Base-by-base conservation (phyloP, 805 yeast species). In the Candida ponderosae region DNA sequence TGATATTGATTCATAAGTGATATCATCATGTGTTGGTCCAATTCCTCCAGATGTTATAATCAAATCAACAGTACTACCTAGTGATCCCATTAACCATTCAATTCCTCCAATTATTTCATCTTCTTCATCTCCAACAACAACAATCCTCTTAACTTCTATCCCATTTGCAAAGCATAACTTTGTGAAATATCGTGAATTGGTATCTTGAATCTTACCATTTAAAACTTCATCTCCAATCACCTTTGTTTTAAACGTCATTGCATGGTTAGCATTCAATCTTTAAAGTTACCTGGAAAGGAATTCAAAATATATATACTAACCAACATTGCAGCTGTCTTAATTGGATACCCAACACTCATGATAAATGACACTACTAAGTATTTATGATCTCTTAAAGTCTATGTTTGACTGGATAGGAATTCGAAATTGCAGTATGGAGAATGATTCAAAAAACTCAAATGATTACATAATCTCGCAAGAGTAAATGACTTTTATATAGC, bases 11-110 rank as follows among this genome's bases (percentile, higher is more conserved):
- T 74, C 76, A 56, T 87, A 87, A 1, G 95, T 86, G 42, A 87
- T 81, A 54, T 87, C 96, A 53, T 87, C 96, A 48, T 86, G 95
- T 0, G 96, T 87, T 5, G 95, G 84, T 0, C 96, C 96, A 40
- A 87, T 84, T 0, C 76, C 70, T 6, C 72, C 72, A 4, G 65
- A 43, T 2, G 56, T 51, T 8, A 48, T 33, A 10, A 53, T 70
- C 80, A 24, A 85, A 82, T 38, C 81, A 70, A n/a, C n/a, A n/a
- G n/a, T n/a, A 1, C 94, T 84, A 18, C 83, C 72, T 7, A 83
- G 69, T 32, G 84, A 69, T 50, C 82, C 87, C 46, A n/a, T 46
- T 32, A 79, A 58, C 10, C 60, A 49, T 23, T 54, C 56, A 18
- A 83, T 57, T 0, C 79, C 72, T 13, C 66, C 66, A 1, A 67